These are phyloP conservation scores for Cyclotella kingstonii DNA, from an alignment of 108 stramenopile genomes.

Conservation along the genomic window DNA sequence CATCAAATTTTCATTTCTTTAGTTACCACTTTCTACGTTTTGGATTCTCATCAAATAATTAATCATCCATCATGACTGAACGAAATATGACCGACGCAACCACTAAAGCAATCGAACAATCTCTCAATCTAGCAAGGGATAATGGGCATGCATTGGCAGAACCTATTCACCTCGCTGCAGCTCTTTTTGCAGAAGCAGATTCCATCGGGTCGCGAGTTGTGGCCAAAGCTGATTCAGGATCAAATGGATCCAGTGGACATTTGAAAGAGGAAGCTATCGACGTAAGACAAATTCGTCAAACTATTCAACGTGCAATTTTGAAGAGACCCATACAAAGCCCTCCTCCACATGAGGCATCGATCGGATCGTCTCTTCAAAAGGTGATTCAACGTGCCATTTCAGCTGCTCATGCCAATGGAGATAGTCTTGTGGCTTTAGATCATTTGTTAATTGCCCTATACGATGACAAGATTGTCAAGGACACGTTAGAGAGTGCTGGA, in stretches of 20 bases:
- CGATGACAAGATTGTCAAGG: conserved; percentile 63
- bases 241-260: conserved; percentile 13
- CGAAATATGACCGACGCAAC: conserved; percentile 80
- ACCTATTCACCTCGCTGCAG: conserved; percentile 71
- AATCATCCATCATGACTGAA: conserved; percentile 55
- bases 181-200: conserved; percentile 62
- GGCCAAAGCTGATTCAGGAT: conserved; percentile 21
- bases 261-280: conserved; percentile 33
- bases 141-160: conserved; percentile 75
- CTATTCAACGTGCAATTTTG: conserved; percentile 57
- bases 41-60: too few relatives aligned
- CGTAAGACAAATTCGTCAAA: conserved; percentile 57
- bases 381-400: conserved; percentile 66
- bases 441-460: conserved; percentile 67
- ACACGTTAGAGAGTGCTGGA: conserved; percentile 48
- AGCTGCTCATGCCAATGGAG: conserved; percentile 68
- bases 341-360: conserved; percentile 69
- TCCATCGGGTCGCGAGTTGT: conserved; percentile 69
- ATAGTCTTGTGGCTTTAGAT: conserved; percentile 76
- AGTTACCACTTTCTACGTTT: too few relatives aligned
- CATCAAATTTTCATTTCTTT: too few relatives aligned
- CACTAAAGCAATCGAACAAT: conserved; percentile 61
- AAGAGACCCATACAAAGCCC: conserved; percentile 78
- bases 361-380: conserved; percentile 48
- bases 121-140: conserved; percentile 61